Conservation (phyloP, 306 rosid genomes). For the Glycyrrhiza uralensis region DNA sequence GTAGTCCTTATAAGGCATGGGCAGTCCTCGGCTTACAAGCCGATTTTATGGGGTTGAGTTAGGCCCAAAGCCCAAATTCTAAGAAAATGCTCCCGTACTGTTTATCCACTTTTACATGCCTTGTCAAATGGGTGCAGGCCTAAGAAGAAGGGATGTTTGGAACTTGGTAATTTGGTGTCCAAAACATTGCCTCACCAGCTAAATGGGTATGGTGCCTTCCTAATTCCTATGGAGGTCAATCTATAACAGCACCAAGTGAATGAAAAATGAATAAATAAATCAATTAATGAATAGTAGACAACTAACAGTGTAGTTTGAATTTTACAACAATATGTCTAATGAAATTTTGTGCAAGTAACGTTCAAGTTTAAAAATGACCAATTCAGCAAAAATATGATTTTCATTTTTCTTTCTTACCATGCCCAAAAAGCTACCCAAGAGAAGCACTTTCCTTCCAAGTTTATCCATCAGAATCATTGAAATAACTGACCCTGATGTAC, state of each 20-base stretch:
- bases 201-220: not conserved
- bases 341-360: constrained; percentile 4
- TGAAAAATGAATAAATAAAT: not conserved
- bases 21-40: too few relatives aligned
- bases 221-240: not conserved
- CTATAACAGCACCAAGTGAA: not conserved
- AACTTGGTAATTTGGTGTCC: not conserved
- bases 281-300: not conserved
- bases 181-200: not conserved
- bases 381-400: constrained; percentile 18
- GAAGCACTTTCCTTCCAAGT: constrained; percentile 79
- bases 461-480: constrained; percentile 88
- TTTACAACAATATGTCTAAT: not conserved
- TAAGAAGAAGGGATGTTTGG: not conserved
- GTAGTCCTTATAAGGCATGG: too few relatives aligned
- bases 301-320: not conserved
- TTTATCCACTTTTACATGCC: not conserved
- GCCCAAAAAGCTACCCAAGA: constrained; percentile 78
- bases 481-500: constrained; percentile 58
- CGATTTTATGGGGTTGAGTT: too few relatives aligned
- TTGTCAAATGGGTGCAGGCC: not conserved
- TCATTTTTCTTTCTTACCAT: constrained; percentile 55
- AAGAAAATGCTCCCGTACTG: not conserved
- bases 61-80: too few relatives aligned
- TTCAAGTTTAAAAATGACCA: not conserved